Percentiles rank a stretch among this genome's conserved stretches.
phyloP scores from a whole-genome alignment of 805 yeast species.

The Kregervanrija delftensis region DNA sequence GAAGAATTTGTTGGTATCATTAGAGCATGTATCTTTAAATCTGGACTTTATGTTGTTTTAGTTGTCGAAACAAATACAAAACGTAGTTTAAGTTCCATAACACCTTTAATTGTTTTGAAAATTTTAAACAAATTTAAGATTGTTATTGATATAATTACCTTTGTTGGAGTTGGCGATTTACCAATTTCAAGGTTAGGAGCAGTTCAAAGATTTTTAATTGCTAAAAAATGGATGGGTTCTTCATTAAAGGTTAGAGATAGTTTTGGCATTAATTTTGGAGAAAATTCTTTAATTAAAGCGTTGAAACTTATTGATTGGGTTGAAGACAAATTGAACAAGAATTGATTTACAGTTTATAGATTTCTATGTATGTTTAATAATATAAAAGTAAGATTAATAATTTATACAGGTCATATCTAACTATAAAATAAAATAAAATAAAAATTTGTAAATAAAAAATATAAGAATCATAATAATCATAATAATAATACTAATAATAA shows the following conservation, averaged over 20 bases:
- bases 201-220: conserved; percentile 66
- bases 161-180: conserved; percentile 55
- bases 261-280: conserved; percentile 62
- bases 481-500: too few relatives aligned
- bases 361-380: too few relatives aligned
- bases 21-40: conserved; percentile 54
- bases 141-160: conserved; percentile 76
- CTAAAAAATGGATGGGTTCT: conserved; percentile 49
- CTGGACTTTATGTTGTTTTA: conserved; percentile 72
- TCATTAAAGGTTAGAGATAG: conserved; percentile 35
- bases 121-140: conserved; percentile 77
- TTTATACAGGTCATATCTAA: too few relatives aligned
- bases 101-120: conserved; percentile 75
- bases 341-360: too few relatives aligned
- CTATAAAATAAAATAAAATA: too few relatives aligned
- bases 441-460: too few relatives aligned
- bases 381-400: too few relatives aligned
- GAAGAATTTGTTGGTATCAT: conserved; percentile 39
- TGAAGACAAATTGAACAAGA: conserved; percentile 2
- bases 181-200: conserved; percentile 69
- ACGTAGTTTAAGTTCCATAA: conserved; percentile 58
- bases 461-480: too few relatives aligned
- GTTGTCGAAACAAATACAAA: conserved; percentile 54
- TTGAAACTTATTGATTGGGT: conserved; percentile 13
- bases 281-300: conserved; percentile 46